Evolutionary conservation across 768 basidiomycete genomes (phyloP), one percentile per base, ranked within the genome.

Genomic region (Lentinula guzmanii): DNA sequence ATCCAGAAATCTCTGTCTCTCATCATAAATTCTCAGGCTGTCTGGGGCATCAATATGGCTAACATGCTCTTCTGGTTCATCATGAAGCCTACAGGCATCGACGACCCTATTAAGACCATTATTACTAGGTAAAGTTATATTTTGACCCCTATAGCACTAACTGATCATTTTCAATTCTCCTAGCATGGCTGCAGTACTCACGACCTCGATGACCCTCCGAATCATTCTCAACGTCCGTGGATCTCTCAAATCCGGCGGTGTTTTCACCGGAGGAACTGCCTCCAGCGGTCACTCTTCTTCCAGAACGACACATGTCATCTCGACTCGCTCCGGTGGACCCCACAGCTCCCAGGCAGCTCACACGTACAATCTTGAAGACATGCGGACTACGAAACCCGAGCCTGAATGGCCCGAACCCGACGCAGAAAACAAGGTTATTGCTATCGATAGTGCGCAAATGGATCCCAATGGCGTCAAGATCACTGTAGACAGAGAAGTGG

Each of bases 1-100:
- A 41, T 51, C 11, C 48, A 39, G 37, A 35, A 11, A 21, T 55
- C 48, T 52, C 54, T 39, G 42, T 62, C 50, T 43, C 37, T 64
- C 52, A 63, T 24, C 45, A 21, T 51, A 55, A 51, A 33, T 18
- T 33, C 15, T n/a, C 58, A 85, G 82, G 81, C 91, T 39, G 83
- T 93, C 71, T 87, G 85, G 79, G 66, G 86, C 65, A 87, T 93
- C 66, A 91, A 94, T 80, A 81, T 91, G 73, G 78, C 81, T 76
- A 94, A 93, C 77, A 80, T 91, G 71, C 74, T 92, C 71, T 94
- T 92, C 81, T 93, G 90, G 87, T 92, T 94, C 75, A 84, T 90
- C 75, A 83, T 88, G 71, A 85, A 70, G 56, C 89, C 91, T 28
- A 86, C 84, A 51, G 83, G 75, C 52, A 51, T 65, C 21, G 59